Base-by-base conservation (phyloP, 1,284 basidiomycete species). In the Garcileccinum viscosum region DNA sequence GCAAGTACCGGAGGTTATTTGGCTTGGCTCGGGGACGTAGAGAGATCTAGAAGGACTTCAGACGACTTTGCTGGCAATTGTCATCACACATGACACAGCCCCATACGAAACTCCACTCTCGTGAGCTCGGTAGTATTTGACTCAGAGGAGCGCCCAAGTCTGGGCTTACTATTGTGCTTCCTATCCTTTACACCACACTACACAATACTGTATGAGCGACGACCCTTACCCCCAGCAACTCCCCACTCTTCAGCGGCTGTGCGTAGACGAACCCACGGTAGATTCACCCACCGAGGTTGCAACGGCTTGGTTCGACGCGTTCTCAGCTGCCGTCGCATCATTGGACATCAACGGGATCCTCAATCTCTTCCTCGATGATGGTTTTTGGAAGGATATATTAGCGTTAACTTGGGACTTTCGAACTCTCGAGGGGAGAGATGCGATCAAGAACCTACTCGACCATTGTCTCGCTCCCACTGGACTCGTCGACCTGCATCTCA, bases 381-480 rank as follows among this genome's bases (percentile, higher is more conserved):
- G 79, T 4, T 80, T 80, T 38, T 80, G 79, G 77, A 76, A 71
- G 44, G 77, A 78, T 30, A 42, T 56, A 5, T 44, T 78, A 19
- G 79, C 76, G 0, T 30, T 81, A 2, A 79, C 78, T 1, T 79
- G 78, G 77, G 78, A 79, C 59, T 73, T 80, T 8, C 68, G 79
- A 47, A 71, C 78, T 4, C 61, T 77, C 59, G 70, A 72, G 30
- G 79, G 78, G 35, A 73, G 44, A 27, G 42, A 72, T 24, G 67
- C 68, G 24, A 78, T 79, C 67, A 72, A 62, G 64, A 70, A 72
- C 60, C 72, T 80, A 15, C 72, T 77, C 27, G 50, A 72, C 2
- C 65, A 75, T 58, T 74, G 73, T 22, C 77, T 85, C 80, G 71
- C 30, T 56, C 76, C 78, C 22, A 76, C 84, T 6, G 74, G 80